Evolutionary conservation across 805 yeast species (phyloP).

Genomic region (Wickerhamiella kazuoi): DNA sequence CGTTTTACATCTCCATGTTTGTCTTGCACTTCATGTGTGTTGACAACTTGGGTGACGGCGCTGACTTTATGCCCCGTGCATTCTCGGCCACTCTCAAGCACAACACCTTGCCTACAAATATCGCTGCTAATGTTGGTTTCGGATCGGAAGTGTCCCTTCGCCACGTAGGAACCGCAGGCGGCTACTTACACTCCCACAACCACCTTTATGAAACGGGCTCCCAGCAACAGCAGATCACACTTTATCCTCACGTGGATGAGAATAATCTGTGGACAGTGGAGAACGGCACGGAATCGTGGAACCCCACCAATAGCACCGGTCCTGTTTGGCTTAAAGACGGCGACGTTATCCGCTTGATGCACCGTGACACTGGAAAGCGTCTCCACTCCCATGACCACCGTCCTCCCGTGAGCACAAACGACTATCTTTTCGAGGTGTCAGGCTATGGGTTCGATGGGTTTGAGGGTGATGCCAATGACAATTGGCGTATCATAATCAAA

Average conservation of each 20-base stretch:
- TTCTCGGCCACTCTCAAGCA: conserved; percentile 44
- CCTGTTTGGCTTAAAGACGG: conserved; percentile 36
- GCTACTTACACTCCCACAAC: conserved; percentile 68
- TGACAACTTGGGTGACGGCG: conserved; percentile 37
- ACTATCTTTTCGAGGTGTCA: conserved; percentile 70
- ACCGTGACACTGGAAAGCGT: conserved; percentile 46
- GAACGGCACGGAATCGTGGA: conserved; percentile 19
- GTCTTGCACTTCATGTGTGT: conserved; percentile 35
- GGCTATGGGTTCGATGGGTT: conserved; percentile 47
- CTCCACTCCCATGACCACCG: conserved; percentile 54
- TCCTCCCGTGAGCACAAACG: conserved; percentile 84
- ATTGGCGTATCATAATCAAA: conserved; percentile 44
- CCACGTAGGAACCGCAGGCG: conserved; percentile 52
- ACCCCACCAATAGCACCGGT: conserved; percentile 17
- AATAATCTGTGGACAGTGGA: conserved; percentile 76
- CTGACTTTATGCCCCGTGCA: conserved; percentile 44
- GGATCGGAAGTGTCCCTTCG: conserved; percentile 61
- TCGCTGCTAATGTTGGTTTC: conserved; percentile 49
- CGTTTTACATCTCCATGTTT: conserved; percentile 40
- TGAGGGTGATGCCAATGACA: conserved; percentile 50
- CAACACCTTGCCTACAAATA: conserved; percentile 22
- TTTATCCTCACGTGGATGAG: conserved; percentile 30
- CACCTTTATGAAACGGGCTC: conserved; percentile 73
- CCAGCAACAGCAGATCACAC: conserved; percentile 92
- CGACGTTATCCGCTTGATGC: conserved; percentile 48